Percentiles rank a stretch among this genome's conserved stretches.
Conservation (phyloP, 257 asterid genomes). For the Solanum stenotomum region DNA sequence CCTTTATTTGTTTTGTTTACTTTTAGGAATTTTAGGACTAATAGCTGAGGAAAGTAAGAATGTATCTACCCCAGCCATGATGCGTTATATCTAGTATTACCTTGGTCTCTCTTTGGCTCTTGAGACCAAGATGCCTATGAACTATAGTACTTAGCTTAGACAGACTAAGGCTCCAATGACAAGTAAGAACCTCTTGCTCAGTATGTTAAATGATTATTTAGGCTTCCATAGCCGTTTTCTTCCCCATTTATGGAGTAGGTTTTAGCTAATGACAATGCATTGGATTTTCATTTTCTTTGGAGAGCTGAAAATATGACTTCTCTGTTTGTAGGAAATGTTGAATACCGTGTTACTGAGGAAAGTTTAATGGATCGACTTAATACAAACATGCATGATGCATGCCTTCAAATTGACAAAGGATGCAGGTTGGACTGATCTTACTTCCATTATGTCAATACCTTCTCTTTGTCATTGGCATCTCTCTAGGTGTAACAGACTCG, state of each 20-base stretch:
- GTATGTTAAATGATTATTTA: not conserved
- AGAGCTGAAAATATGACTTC: not conserved
- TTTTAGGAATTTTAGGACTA: not conserved
- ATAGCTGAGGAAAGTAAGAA: not conserved
- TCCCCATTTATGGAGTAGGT: not conserved
- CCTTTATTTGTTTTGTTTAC: not conserved
- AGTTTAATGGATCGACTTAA: constrained; percentile 67
- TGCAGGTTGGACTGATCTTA: constrained; percentile 44
- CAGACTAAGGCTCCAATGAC: not conserved
- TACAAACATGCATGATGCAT: constrained; percentile 67
- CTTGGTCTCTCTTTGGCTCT: not conserved
- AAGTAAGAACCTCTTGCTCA: not conserved
- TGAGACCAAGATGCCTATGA: not conserved
- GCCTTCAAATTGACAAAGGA: constrained; percentile 46
- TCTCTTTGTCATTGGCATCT: not conserved
- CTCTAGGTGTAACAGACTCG: not conserved
- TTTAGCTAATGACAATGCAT: not conserved
- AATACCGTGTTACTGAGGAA: constrained; percentile 59
- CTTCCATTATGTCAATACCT: not conserved
- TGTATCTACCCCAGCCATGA: not conserved
- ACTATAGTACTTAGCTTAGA: not conserved
- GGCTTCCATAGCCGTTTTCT: not conserved
- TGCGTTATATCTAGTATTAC: not conserved
- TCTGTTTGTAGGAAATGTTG: constrained; percentile 40
- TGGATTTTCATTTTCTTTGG: not conserved